A percentile compares a stretch with the other conserved stretches of the same genome.
Conservation (phyloP, 441 rosid genomes). For the Euphorbia schlechtendalii region DNA sequence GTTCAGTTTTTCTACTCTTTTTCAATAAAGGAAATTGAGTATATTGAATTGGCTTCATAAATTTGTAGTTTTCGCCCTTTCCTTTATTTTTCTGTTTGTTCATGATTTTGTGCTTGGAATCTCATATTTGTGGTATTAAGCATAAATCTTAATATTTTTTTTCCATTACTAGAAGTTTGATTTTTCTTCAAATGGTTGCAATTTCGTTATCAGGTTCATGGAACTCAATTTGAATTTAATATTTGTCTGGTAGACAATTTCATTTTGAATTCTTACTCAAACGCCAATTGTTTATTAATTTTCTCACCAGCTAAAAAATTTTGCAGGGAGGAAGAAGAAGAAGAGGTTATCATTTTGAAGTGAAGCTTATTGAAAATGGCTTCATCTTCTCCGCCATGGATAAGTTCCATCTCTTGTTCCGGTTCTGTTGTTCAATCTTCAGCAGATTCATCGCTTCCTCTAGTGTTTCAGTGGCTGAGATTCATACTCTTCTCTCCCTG, state of each 20-base stretch:
- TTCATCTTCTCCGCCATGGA: conserved; percentile 41
- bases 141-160: neutral
- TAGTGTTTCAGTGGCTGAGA: conserved; percentile 57
- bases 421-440: conserved; percentile 29
- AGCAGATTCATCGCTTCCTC: conserved; percentile 32
- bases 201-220: neutral
- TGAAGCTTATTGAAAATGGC: conserved; percentile 26
- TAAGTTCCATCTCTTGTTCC: conserved; percentile 53
- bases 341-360: neutral
- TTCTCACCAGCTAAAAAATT: neutral
- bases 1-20: neutral
- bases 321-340: conserved; percentile 16
- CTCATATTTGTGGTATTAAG: neutral
- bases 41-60: too few relatives aligned
- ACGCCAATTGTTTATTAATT: neutral
- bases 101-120: neutral
- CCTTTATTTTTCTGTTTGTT: neutral
- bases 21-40: neutral
- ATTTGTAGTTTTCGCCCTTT: neutral
- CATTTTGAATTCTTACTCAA: neutral
- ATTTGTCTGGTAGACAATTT: too few relatives aligned
- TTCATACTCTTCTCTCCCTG: conserved; percentile 72
- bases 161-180: neutral
- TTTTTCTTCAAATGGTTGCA: neutral
- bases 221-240: neutral